Conservation (phyloP, 495 filamentous ascomycete genomes). For the Peziza echinospora region DNA sequence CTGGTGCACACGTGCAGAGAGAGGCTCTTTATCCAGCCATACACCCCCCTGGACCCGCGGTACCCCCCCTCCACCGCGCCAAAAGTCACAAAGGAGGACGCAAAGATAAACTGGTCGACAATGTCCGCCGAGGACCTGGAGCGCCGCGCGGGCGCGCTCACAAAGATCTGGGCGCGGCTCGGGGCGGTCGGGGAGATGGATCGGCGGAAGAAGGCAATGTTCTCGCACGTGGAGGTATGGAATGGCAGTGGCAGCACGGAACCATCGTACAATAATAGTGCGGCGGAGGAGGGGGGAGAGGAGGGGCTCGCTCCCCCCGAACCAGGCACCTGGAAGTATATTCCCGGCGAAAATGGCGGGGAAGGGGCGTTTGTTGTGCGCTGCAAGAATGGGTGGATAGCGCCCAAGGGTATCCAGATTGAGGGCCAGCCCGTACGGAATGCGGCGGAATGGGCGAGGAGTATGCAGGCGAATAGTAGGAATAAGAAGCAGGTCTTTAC, state of each 20-base stretch:
- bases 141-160: conserved; percentile 4
- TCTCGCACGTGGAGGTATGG: conserved; percentile 5
- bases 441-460: conserved; percentile 17
- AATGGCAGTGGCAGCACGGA: too few species aligned
- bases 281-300: too few species aligned
- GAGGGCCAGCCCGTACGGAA: conserved; percentile 12
- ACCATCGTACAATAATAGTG: too few species aligned
- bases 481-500: too few species aligned
- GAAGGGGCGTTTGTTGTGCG: conserved; percentile 11
- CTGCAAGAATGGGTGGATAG: conserved; percentile 16
- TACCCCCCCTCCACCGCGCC: conserved; percentile 22
- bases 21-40: conserved; percentile 43
- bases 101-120: conserved; percentile 16
- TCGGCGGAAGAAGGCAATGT: conserved; percentile 9
- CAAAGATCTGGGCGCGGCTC: conserved; percentile 9
- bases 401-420: conserved; percentile 11
- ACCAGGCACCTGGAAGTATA: conserved; percentile 6
- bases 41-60: conserved; percentile 16
- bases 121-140: conserved; percentile 9
- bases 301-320: too few species aligned
- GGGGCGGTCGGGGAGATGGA: conserved; percentile 5
- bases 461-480: conserved; percentile 4
- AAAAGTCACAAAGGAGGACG: conserved; percentile 20
- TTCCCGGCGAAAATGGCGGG: not conserved
- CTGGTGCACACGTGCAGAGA: conserved; percentile 37